Evolutionary conservation across 2,329 filamentous ascomycete genomes (phyloP), one percentile per base, ranked within the genome.

Genomic region (Akanthomyces dipterigenus): DNA sequence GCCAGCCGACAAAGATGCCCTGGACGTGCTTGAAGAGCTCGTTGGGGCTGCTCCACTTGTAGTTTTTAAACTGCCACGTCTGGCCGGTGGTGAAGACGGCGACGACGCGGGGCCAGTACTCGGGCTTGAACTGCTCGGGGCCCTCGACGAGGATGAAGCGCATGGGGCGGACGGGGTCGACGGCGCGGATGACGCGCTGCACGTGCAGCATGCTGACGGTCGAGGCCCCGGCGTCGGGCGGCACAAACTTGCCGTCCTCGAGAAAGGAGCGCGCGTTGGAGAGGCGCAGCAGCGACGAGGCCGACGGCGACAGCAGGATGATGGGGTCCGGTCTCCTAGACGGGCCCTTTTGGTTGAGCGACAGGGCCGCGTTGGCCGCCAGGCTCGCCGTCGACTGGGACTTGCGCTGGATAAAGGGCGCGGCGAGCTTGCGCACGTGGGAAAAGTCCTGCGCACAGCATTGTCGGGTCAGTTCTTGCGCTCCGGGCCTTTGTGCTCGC

Each of bases 31-130:
- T 86, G 78, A 99, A 99, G 55, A 99, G 81, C 70, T 98, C 95
- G 16, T 87, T 83, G 0, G 95, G 90, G 61, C 89, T 88, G 67
- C 88, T 88, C 91, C 95, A 99, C 76, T 96, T 96, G 83, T 99
- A 99, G 67, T 87, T 90, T 77, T 97, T 96, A 78, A 99, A 99
- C 76, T 99, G 95, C 95, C 95, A 99, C 11, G 89, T 87, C 77
- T 99, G 95, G 38, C 95, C 95, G 0, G 95, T 99, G 0, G 95
- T 99, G 77, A 99, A 98, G 62, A 99, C 93, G 14, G 90, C 95
- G 1, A 97, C 95, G 7, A 99, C 89, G 56, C 93, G 88, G 69
- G 88, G 88, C 95, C 95, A 99, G 79, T 98, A 97, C 72, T 98
- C 93, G 0, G 95, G 95, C 74, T 96, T 96, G 83, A 99, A 99